Evolutionary conservation across 2,329 filamentous ascomycete genomes (phyloP), one percentile per base, ranked within the genome.

Genomic region (Juglanconis juglandina): DNA sequence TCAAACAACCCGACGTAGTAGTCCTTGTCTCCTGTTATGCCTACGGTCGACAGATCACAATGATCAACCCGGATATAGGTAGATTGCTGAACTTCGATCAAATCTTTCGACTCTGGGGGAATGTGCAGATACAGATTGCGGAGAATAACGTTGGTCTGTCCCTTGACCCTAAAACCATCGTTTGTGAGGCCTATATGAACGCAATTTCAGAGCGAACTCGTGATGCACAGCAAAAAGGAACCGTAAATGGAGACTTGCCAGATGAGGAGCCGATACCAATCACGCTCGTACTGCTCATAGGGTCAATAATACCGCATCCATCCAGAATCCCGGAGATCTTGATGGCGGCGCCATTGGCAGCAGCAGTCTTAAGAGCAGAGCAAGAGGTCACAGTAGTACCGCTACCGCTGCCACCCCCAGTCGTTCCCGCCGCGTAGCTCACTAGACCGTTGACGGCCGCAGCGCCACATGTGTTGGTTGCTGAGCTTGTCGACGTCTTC

Each of bases 1-100:
- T 85, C 82, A 42, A 82, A 70, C 3, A 84, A 74, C 33, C 81
- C 81, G 60, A 84, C 82, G 67, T 83, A 84, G 17, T 81, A 82
- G 70, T 85, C 81, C 69, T 84, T 85, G 72, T 76, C 77, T 66
- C 83, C 76, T 63, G 78, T 73, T n/a, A 64, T 65, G 69, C 84
- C 77, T 10, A 52, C 42, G 6, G 78, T 79, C 3, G 76, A 81
- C 17, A 84, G 72, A 62, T 85, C 81, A 66, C 76, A 73, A 70
- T 84, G 81, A 69, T 85, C 81, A 56, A 84, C 71, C 81, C 81
- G 84, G 65, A 77, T 70, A 51, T 80, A 55, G 14, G 56, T 61
- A 3, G 60, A 59, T 11, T 55, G 55, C 14, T 61, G 60, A 42
- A 61, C 42, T 39, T 61, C 76, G 56, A 86, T 75, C 44, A 80